Base-by-base conservation (phyloP, 108 stramenopile species). In the Skeletonema potamos region DNA sequence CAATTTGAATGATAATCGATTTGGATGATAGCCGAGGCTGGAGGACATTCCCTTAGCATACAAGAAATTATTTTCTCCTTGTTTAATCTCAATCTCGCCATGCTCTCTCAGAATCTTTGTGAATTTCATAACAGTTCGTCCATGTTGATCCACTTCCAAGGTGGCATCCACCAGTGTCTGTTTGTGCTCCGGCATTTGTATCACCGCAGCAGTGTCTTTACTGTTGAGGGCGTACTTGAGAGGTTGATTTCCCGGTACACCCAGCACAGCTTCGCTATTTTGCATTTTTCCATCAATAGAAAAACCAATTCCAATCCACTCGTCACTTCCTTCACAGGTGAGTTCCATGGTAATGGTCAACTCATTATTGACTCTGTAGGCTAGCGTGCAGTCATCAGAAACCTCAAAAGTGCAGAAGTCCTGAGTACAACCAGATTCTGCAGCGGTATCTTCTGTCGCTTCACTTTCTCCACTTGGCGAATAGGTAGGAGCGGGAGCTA, bases 151-250 rank as follows among this genome's bases (percentile, higher is more conserved):
- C 4, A 33, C 32, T 51, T 51, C 48, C 17, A 59, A 33, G 15
- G 27, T 33, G 17, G 58, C 58, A 59, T 59, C 58, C 17, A 32
- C 33, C 30, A 59, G 28, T 6, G 58, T 59, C 58, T 59, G 58
- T 10, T 20, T 30, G 18, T 30, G 17, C 58, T 59, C 58, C 2
- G 58, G 29, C 58, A 59, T 59, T 10, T 26, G 36, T 34, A 34
- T 33, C n/a, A 59, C 58, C 10, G 36, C 58, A 6, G 62, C 20
- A 4, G 62, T 65, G 22, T 51, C 20, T 51, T 51, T 51, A 9
- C 48, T 20, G 3, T 36, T 72, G 30, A 59, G 58, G 20, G 29
- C 58, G 8, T 59, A 59, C 58, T 59, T 59, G 58, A 30, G 58
- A 30, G 33, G 36, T 24, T 30, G 29, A 18, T 59, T 8, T 1